Conservation (phyloP, 2,329 filamentous ascomycete genomes). For the Xylaria arbuscula region DNA sequence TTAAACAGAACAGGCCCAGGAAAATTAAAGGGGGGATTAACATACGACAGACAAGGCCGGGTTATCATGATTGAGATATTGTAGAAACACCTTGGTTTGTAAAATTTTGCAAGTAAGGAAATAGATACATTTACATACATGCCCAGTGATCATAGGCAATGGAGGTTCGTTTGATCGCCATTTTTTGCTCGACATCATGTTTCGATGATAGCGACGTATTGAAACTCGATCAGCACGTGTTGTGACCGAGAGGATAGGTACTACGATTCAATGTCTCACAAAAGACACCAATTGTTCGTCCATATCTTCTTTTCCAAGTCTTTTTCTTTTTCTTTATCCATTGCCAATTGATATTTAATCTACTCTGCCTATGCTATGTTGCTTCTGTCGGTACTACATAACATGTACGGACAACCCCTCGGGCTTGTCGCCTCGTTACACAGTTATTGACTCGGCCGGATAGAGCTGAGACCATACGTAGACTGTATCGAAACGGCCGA, state of each 20-base stretch:
- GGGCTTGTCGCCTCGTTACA: neutral
- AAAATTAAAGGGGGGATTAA: slow-evolving; percentile 11
- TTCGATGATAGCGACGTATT: neutral
- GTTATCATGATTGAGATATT: neutral
- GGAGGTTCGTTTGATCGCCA: slow-evolving; percentile 26
- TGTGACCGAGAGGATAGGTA: neutral
- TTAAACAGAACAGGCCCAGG: neutral
- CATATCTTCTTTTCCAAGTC: neutral
- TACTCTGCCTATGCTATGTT: neutral
- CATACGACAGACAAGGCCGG: slow-evolving; percentile 3
- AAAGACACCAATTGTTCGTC: neutral
- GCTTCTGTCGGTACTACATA: neutral
- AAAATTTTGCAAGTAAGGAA: slow-evolving; percentile 5
- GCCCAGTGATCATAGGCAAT: neutral
- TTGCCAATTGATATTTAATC: neutral
- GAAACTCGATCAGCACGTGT: slow-evolving; percentile 18
- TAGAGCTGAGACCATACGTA: slow-evolving; percentile 16
- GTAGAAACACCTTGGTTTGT: neutral
- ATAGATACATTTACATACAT: neutral
- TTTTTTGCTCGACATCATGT: neutral
- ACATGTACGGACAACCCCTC: neutral
- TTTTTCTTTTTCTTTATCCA: too few relatives aligned
- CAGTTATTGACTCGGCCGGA: neutral
- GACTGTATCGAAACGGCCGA: slow-evolving; percentile 8
- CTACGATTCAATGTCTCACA: slow-evolving; percentile 7